phyloP scores from a whole-genome alignment of 306 rosid species.

The Geum urbanum region DNA sequence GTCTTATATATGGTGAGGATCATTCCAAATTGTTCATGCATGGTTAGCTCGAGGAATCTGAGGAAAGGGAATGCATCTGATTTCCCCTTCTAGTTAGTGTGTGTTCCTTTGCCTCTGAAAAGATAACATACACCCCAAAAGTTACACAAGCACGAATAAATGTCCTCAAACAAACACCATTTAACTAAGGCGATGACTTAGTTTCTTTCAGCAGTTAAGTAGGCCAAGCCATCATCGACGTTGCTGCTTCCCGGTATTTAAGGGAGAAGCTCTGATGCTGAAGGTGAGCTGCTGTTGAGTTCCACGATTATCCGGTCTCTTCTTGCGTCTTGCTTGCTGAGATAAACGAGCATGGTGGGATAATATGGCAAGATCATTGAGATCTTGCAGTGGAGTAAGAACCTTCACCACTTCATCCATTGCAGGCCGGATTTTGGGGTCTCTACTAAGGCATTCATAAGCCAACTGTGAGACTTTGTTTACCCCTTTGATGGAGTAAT shows the following conservation, averaged over 20 bases:
- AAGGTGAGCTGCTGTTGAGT: conserved; percentile 62
- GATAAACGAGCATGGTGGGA: conserved; percentile 69
- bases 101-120: conserved; percentile 44
- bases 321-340: conserved; percentile 79
- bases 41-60: conserved; percentile 38
- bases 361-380: conserved; percentile 75
- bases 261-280: conserved; percentile 75
- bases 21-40: conserved; percentile 34
- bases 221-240: conserved; percentile 33
- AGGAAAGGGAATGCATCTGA: conserved; percentile 33
- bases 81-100: conserved; percentile 34
- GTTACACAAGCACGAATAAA: conserved; percentile 46
- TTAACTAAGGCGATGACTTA: conserved; percentile 39
- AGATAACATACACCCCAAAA: conserved; percentile 47
- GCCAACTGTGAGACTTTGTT: conserved; percentile 90
- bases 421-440: conserved; percentile 76
- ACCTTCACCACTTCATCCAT: conserved; percentile 91
- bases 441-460: conserved; percentile 73
- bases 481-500: conserved; percentile 78
- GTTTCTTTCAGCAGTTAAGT: conserved; percentile 37
- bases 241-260: conserved; percentile 65
- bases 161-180: conserved; percentile 42
- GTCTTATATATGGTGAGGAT: conserved; percentile 44
- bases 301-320: conserved; percentile 55
- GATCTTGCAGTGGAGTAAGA: conserved; percentile 74